A percentile compares a stretch with the other conserved stretches of the same genome.
These are phyloP conservation scores for Phytophthora parvispora DNA, from an alignment of 352 stramenopile species.

Conservation along the genomic window DNA sequence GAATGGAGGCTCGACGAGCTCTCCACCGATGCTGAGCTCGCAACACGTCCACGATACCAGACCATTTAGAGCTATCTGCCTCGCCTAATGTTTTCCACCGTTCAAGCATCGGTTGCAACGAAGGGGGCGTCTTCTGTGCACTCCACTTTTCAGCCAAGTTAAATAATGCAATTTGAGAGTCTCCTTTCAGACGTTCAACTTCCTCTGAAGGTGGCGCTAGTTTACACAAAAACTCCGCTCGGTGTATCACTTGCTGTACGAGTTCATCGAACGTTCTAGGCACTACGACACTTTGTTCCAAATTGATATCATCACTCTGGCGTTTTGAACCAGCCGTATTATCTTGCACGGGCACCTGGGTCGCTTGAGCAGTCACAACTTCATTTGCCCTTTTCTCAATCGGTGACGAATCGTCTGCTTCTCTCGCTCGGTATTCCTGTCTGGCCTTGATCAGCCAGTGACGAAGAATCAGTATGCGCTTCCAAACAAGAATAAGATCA, in stretches of 20 bases:
- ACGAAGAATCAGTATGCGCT: slow-evolving; percentile 79
- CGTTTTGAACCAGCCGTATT: not conserved
- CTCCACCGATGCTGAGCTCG: slow-evolving; percentile 78
- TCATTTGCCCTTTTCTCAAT: slow-evolving; percentile 5
- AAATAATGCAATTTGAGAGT: slow-evolving; percentile 81
- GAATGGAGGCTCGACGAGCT: slow-evolving; percentile 63
- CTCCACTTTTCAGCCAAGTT: slow-evolving; percentile 92
- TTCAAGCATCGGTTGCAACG: slow-evolving; percentile 89
- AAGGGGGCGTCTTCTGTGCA: slow-evolving; percentile 82
- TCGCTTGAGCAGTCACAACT: not conserved
- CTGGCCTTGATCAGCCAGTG: slow-evolving; percentile 89
- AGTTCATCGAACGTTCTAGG: slow-evolving; percentile 80
- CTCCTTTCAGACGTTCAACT: slow-evolving; percentile 60
- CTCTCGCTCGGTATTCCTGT: slow-evolving; percentile 80
- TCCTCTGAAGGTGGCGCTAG: slow-evolving; percentile 83
- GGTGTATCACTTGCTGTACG: slow-evolving; percentile 69
- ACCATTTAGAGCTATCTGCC: slow-evolving; percentile 88
- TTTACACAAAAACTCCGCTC: slow-evolving; percentile 81
- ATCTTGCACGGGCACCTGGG: not conserved
- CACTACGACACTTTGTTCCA: slow-evolving; percentile 71
- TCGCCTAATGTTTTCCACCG: slow-evolving; percentile 84
- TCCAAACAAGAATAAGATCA: slow-evolving; percentile 81
- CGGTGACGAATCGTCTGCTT: slow-evolving; percentile 47
- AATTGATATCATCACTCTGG: slow-evolving; percentile 39
- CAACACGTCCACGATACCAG: slow-evolving; percentile 85